Evolutionary conservation across 2,329 filamentous ascomycete species (phyloP).

Genomic region (Epichloe bromicola): DNA sequence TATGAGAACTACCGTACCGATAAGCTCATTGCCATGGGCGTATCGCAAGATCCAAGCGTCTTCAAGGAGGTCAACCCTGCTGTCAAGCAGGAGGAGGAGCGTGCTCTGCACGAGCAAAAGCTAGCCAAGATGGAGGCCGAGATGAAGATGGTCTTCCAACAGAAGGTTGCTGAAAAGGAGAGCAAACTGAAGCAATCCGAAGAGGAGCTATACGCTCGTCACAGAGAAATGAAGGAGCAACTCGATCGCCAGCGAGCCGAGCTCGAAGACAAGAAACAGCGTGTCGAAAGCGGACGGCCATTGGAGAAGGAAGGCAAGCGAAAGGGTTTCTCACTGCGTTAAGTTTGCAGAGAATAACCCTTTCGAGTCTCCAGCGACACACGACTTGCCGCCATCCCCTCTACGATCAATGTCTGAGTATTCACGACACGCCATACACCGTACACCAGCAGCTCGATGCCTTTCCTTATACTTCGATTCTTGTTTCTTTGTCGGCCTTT

Average conservation of each 20-base stretch:
- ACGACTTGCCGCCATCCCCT: constrained; percentile 1
- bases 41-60: constrained; percentile 94
- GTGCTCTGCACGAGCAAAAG: constrained; percentile 96
- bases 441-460: constrained; percentile 46
- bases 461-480: constrained; percentile 36
- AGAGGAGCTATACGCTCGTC: constrained; percentile 93
- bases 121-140: constrained; percentile 99
- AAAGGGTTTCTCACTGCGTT: constrained; percentile 98
- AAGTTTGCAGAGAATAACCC: constrained; percentile 26
- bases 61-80: constrained; percentile 99
- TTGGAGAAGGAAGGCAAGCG: constrained; percentile 97
- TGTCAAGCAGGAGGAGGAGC: constrained; percentile 99
- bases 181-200: constrained; percentile 99
- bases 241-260: constrained; percentile 88
- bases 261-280: constrained; percentile 95
- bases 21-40: constrained; percentile 97
- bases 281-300: constrained; percentile 88
- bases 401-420: constrained; percentile 43
- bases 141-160: constrained; percentile 99
- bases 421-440: constrained; percentile 44
- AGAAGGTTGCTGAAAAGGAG: constrained; percentile 99
- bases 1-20: constrained; percentile 99
- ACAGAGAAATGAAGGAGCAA: constrained; percentile 99
- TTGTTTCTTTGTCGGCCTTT: constrained; percentile 24
- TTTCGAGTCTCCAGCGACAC: constrained; percentile 3